phyloP scores from a whole-genome alignment of 352 stramenopile species.

The Phytophthora palmivora region DNA sequence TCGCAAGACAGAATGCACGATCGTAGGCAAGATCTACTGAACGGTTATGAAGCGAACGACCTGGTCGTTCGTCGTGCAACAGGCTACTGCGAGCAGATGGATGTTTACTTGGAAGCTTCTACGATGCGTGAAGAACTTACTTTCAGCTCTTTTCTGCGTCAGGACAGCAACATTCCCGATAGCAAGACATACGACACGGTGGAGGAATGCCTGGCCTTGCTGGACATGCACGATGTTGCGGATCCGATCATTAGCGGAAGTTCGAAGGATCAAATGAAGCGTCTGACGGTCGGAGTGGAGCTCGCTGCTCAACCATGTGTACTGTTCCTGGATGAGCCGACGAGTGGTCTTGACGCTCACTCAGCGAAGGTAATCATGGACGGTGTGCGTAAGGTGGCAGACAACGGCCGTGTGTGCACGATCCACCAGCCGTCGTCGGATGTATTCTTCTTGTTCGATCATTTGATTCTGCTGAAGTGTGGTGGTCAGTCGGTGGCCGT shows the following conservation, averaged over 20 bases:
- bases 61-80: constrained; percentile 45
- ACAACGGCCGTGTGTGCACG: constrained; percentile 35
- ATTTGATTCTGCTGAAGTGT: constrained; percentile 65
- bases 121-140: constrained; percentile 87
- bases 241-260: constrained; percentile 46
- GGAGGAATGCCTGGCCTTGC: constrained; percentile 36
- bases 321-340: constrained; percentile 79
- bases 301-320: constrained; percentile 79
- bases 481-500: constrained; percentile 67
- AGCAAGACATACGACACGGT: constrained; percentile 41
- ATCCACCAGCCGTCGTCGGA: too few relatives aligned
- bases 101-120: constrained; percentile 36
- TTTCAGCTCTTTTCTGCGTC: constrained; percentile 86
- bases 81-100: constrained; percentile 77
- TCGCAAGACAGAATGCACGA: constrained; percentile 50
- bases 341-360: constrained; percentile 80
- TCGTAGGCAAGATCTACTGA: constrained; percentile 58
- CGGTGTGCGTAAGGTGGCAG: constrained; percentile 78
- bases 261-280: constrained; percentile 51
- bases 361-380: constrained; percentile 80
- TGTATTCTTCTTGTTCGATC: constrained; percentile 85
- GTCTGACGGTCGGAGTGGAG: constrained; percentile 84
- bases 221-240: constrained; percentile 42
- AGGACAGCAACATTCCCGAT: constrained; percentile 28
- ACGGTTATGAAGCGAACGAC: constrained; percentile 40